These are phyloP conservation scores for Gnaphalium uliginosum DNA, from an alignment of 129 eudicot species.

Conservation along the genomic window DNA sequence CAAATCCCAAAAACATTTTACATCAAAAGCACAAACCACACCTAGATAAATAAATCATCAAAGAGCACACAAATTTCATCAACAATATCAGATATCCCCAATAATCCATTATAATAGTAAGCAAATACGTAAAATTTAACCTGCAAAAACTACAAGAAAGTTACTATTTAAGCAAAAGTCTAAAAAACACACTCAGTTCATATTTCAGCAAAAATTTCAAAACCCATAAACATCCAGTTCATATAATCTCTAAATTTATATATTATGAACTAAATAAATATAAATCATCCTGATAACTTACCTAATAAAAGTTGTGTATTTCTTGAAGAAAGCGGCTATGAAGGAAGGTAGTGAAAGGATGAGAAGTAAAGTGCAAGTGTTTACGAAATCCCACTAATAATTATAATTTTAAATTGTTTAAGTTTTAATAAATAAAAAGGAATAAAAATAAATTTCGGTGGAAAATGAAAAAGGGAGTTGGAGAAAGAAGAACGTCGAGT, in stretches of 20 bases:
- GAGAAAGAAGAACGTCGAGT: constrained; percentile 34
- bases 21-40: no score
- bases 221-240: no score
- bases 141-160: neutral
- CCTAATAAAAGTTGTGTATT: neutral
- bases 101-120: neutral
- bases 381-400: constrained; percentile 28
- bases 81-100: neutral
- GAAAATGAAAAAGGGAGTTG: constrained; percentile 19
- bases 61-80: constrained; percentile 8
- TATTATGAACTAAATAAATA: neutral
- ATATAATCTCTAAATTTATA: no score
- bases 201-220: constrained; percentile 3
- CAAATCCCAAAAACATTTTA: neutral
- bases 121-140: neutral
- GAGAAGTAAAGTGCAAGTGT: constrained; percentile 12
- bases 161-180: neutral
- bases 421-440: neutral
- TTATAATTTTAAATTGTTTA: constrained; percentile 9
- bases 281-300: neutral
- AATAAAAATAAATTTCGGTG: constrained; percentile 28
- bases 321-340: constrained; percentile 19
- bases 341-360: constrained; percentile 17
- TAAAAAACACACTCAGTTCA: constrained; percentile 13
- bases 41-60: no score